These are phyloP conservation scores for Aspergillus intermedius DNA, from an alignment of 2,329 filamentous ascomycete species.

Conservation along the genomic window DNA sequence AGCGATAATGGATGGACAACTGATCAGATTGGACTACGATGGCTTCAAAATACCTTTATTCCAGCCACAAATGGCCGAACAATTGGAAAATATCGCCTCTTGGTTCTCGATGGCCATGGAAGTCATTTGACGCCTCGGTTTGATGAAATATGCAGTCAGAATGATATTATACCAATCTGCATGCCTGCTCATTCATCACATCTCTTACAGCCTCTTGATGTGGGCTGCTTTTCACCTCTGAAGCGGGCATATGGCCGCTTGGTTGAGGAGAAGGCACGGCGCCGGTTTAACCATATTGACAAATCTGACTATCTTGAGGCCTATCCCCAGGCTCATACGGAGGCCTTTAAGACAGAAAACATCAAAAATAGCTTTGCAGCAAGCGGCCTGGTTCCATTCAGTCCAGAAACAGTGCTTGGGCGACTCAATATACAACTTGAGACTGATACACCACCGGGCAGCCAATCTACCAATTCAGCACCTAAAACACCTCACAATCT, in stretches of 20 bases:
- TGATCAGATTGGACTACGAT: no score
- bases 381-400: slow-evolving; percentile 17
- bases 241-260: background rate
- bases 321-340: slow-evolving; percentile 1
- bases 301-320: background rate
- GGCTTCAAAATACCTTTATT: background rate
- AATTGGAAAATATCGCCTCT: no score
- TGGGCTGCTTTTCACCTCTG: background rate
- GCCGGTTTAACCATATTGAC: background rate
- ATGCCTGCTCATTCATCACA: background rate
- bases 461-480: slow-evolving; percentile 1
- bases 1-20: no score
- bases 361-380: slow-evolving; percentile 3
- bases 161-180: background rate
- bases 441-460: background rate
- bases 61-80: background rate
- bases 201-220: background rate
- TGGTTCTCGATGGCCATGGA: no score
- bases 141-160: background rate
- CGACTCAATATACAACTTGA: slow-evolving; percentile 11
- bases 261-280: background rate
- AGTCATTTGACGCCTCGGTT: background rate
- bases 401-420: no score
- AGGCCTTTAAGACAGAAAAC: slow-evolving; percentile 1
- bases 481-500: slow-evolving; percentile 8